Evolutionary conservation across 2,329 filamentous ascomycete species (phyloP), one percentile per base, ranked within the genome.

Genomic region (Aspergillus thermomutatus): DNA sequence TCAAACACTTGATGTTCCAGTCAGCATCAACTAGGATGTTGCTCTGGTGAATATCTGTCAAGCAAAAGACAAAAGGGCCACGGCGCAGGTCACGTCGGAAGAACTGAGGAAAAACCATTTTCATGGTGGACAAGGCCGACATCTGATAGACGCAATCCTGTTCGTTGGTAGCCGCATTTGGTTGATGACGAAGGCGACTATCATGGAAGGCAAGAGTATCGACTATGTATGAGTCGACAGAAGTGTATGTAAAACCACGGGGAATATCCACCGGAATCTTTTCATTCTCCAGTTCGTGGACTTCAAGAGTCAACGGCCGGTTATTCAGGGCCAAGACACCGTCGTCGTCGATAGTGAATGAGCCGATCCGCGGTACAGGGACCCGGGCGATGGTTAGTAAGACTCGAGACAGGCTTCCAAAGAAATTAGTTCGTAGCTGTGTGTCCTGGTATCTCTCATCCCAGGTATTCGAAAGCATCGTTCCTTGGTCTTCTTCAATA

Each of bases 11-110:
- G 43, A 68, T 62, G 26, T 67, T 57, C 66, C 65, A 67, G 11
- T 64, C n/a, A 2, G 63, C 48, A 53, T 66, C 58, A 21, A 67
- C 61, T 31, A 63, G 50, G 9, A 69, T 65, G 41, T 69, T 68
- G 52, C 70, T 74, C 53, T 65, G 64, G 51, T 78, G 70, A 6
- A 79, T 56, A 60, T 79, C 76, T n/a, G 73, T 77, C 21, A 78
- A 60, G 3, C 31, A 64, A 48, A 69, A 62, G 47, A 69, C 52
- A 56, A 75, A 78, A 1, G 72, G 72, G 2, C 75, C 72, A n/a
- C 65, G 59, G n/a, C 63, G 60, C 23, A 74, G 60, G 60, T 73
- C 69, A 11, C 52, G 55, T 3, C 37, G 62, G 49, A 64, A 71
- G 70, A 47, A 70, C 37, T 46, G 71, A 62, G 37, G 63, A 52